Evolutionary conservation across 1,284 basidiomycete genomes (phyloP), one percentile per base, ranked within the genome.

Genomic region (Cutaneotrichosporon cavernicola): DNA sequence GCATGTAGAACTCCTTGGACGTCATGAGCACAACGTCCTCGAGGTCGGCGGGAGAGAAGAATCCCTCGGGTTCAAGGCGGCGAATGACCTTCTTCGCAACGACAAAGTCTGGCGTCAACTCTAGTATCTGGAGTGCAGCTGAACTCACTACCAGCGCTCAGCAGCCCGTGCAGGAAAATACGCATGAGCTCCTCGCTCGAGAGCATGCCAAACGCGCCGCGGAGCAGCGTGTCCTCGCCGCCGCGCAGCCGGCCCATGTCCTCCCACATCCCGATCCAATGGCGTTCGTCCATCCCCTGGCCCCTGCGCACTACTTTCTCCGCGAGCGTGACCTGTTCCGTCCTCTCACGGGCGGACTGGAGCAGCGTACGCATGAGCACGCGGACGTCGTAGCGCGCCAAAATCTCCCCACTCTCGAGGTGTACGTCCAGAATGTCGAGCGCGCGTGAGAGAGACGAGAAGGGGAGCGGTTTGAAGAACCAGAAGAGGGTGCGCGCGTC

Each of bases 361-460:
- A 97, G 81, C 76, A 97, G 90, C 88, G 92, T 95, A 21, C 87
- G 85, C 50, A 96, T 80, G 6, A 89, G 88, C 1, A 89, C 88
- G 21, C 90, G 85, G 1, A 90, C 89, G 71, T 85, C 86, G 92
- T 93, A 97, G 51, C 91, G 85, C 4, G 90, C 85, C 22, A 97
- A 82, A 56, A 92, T 91, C 80, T 97, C 94, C 16, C 91, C 93
- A 0, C 90, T 89, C 75, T 94, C 91, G n/a, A 97, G 85, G 77
- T 97, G 93, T 1, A 95, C 86, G 78, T 97, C 94, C 56, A 97
- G 85, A 56, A 93, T 87, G 76, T 97, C 94, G 38, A 97, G 85
- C 8, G 89, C 87, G 56, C 87, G 85, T 0, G 92, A 93, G 5
- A 97, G 82, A 0, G 90, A 87, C 5, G 86, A 80, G 22, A 88